Evolutionary conservation across 345 rosid genomes (phyloP), one percentile per base, ranked within the genome.

Genomic region (Arabidopsis suecica): DNA sequence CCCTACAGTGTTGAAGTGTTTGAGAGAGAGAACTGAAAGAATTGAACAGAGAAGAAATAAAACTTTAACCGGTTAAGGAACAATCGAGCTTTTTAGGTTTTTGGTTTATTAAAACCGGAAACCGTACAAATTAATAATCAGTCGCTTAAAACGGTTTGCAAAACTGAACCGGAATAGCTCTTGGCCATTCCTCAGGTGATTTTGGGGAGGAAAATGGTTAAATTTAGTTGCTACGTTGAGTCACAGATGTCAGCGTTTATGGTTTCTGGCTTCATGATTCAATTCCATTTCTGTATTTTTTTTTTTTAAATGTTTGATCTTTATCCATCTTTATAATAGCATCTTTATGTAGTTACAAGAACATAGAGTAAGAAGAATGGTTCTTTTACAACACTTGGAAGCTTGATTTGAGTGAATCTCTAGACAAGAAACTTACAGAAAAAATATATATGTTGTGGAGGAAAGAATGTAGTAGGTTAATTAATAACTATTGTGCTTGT

Each of bases 151-250:
- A 56, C 59, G 49, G 40, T 55, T 56, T 23, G 0, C 18, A 4
- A 48, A 70, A 61, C 32, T 40, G 50, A 60, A 48, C 69, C 61
- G 76, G 67, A 20, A 20, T 16, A n/a, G 9, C 60, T 55, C 37
- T 56, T 30, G 22, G 61, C 18, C 38, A 49, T 25, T 68, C 37
- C 11, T 34, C 78, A 85, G 91, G 91, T 83, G 89, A 88, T 83
- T 88, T 90, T 72, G 96, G 90, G 33, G 65, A 0, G 49, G 3
- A 45, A 45, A 44, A 45, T 45, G 7, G 49, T 28, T 28, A 2
- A 2, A 28, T 28, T 28, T 28, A 28, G 32, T 28, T 28, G 30
- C 3, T 3, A 28, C 30, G 30, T 3, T 2, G 32, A 28, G 32
- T 28, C 32, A 28, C 32, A 28, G 16, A 20, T 25, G 36, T 53